Percentiles rank a stretch among this genome's conserved stretches.
These are phyloP conservation scores for Microcyclospora tardicrescens DNA, from an alignment of 2,329 filamentous ascomycete genomes.

Conservation along the genomic window DNA sequence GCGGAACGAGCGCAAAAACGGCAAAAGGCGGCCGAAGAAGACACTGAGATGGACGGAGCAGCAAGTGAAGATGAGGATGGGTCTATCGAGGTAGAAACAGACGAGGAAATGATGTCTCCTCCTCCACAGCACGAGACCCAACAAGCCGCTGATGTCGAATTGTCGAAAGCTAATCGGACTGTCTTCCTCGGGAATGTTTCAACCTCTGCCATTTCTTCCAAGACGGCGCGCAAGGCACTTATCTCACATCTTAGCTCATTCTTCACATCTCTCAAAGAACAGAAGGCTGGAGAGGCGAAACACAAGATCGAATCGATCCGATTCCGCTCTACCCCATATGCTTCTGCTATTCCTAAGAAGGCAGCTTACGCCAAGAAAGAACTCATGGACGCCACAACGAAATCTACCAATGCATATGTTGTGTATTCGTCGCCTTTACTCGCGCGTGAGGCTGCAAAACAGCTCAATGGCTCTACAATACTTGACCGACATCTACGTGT, in stretches of 20 bases:
- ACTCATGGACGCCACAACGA: conserved; percentile 80
- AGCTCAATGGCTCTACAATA: conserved; percentile 72
- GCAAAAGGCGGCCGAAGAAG: conserved; percentile 13
- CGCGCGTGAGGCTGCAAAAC: conserved; percentile 60
- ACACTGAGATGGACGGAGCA: conserved; percentile 14
- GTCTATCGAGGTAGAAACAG: conserved; percentile 17
- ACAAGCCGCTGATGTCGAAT: conserved; percentile 38
- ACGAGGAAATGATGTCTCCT: conserved; percentile 41
- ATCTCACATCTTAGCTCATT: conserved; percentile 67
- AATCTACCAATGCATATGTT: conserved; percentile 85
- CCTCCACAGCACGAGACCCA: conserved; percentile 42
- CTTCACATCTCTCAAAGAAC: conserved; percentile 40
- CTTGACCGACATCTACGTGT: conserved; percentile 81
- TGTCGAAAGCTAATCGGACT: conserved; percentile 79
- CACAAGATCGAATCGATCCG: conserved; percentile 82
- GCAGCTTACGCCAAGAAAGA: conserved; percentile 88
- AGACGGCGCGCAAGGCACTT: conserved; percentile 65
- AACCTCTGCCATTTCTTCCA: conserved; percentile 66
- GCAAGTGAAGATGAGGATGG: conserved; percentile 15
- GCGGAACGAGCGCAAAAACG: conserved; percentile 20
- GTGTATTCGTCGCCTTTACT: conserved; percentile 69
- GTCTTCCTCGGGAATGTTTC: conserved; percentile 91
- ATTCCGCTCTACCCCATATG: conserved; percentile 86
- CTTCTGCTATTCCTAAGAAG: conserved; percentile 71
- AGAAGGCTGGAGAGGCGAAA: conserved; percentile 32